phyloP scores from a whole-genome alignment of 176 grass and related monocot species.

The Avena insularis region DNA sequence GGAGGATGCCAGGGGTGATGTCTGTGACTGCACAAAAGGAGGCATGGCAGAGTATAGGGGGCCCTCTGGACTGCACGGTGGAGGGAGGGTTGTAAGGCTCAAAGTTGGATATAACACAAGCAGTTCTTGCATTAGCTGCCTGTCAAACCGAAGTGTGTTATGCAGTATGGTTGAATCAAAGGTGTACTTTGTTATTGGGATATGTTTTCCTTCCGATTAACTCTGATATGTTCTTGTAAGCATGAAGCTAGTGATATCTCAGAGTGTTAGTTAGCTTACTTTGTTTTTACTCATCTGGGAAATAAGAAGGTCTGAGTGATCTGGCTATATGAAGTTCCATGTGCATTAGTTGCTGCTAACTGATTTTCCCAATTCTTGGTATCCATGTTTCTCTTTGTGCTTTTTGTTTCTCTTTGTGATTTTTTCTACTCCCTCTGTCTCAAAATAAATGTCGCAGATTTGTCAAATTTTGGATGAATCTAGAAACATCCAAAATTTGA shows the following conservation, averaged over 20 bases:
- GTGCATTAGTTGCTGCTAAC: background rate
- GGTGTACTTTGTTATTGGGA: background rate
- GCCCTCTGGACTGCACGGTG: background rate
- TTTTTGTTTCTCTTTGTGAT: background rate
- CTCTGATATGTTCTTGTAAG: background rate
- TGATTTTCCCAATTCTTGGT: background rate
- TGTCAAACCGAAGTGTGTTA: slow-evolving; percentile 2
- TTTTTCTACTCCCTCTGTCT: too few species aligned
- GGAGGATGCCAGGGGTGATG: background rate
- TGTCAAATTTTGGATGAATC: too few species aligned
- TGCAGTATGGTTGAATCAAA: background rate
- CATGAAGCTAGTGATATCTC: slow-evolving; percentile 4
- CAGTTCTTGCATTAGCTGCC: background rate
- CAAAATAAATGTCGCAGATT: too few species aligned
- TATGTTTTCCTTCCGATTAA: background rate
- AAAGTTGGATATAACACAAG: background rate
- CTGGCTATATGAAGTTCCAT: background rate
- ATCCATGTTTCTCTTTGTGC: background rate
- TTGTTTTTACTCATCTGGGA: background rate
- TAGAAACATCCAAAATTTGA: too few species aligned
- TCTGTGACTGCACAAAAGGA: background rate
- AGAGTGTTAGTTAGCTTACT: background rate
- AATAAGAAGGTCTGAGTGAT: background rate
- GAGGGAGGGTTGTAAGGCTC: background rate
- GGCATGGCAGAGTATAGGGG: background rate